Percentiles rank a stretch among this genome's conserved stretches.
These are phyloP conservation scores for Lactarius hatsudake DNA, from an alignment of 768 basidiomycete genomes.

Conservation along the genomic window DNA sequence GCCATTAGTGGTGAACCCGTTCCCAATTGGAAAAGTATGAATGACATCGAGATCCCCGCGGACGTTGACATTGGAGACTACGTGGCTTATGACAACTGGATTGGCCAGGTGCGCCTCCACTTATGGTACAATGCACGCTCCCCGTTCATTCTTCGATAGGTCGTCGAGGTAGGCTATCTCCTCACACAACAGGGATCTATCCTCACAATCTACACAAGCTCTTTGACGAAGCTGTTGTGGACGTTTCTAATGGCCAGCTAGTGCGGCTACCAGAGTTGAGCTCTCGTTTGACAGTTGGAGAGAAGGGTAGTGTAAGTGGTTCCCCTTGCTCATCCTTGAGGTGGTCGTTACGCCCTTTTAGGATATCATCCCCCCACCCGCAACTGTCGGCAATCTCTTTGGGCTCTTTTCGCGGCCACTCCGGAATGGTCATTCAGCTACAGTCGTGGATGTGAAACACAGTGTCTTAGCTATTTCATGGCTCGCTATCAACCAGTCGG, in stretches of 20 bases:
- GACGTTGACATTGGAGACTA: conserved; percentile 78
- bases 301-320: conserved; percentile 62
- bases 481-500: conserved; percentile 86
- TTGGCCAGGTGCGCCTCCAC: conserved; percentile 68
- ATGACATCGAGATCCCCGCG: conserved; percentile 54
- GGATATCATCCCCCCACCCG: conserved; percentile 65
- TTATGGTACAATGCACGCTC: conserved; percentile 19
- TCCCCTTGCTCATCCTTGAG: conserved; percentile 1
- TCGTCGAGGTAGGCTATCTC: conserved; percentile 67
- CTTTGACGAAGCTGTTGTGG: conserved; percentile 78
- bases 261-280: conserved; percentile 75
- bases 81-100: conserved; percentile 81
- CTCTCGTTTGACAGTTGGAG: conserved; percentile 71
- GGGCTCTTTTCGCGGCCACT: conserved; percentile 45
- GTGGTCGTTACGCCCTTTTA: conserved; percentile 32
- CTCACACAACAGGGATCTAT: conserved; percentile 8
- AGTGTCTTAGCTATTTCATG: conserved; percentile 79
- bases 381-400: conserved; percentile 46
- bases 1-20: conserved; percentile 61
- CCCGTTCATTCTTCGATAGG: conserved; percentile 38
- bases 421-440: conserved; percentile 48
- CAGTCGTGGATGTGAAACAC: conserved; percentile 69
- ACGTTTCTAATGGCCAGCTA: conserved; percentile 61
- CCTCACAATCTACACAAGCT: conserved; percentile 47
- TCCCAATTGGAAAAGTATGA: conserved; percentile 58